These are phyloP conservation scores for Ophiosphaerella korrae DNA, from an alignment of 2,329 filamentous ascomycete genomes.

Conservation along the genomic window DNA sequence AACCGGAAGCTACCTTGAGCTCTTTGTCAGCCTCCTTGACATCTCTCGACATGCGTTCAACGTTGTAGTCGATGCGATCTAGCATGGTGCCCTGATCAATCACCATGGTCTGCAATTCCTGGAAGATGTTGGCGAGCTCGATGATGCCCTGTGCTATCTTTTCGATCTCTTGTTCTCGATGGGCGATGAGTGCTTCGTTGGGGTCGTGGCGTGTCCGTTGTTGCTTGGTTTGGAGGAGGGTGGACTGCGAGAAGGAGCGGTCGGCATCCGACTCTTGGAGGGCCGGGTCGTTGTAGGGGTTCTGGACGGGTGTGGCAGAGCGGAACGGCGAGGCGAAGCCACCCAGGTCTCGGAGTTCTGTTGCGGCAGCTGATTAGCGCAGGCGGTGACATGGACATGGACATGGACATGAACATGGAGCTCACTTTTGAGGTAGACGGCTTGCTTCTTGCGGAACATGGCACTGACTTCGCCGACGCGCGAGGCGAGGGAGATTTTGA, in stretches of 20 bases:
- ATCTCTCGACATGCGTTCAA: constrained; percentile 91
- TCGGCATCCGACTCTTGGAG: constrained; percentile 89
- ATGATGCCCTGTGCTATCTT: constrained; percentile 99
- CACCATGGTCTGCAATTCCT: constrained; percentile 91
- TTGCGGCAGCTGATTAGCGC: not conserved
- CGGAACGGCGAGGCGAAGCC: constrained; percentile 57
- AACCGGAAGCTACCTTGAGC: constrained; percentile 82
- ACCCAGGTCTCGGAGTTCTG: constrained; percentile 53
- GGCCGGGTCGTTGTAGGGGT: constrained; percentile 81
- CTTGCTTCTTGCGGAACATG: constrained; percentile 94
- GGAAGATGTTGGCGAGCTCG: constrained; percentile 93
- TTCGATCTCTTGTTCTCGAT: constrained; percentile 95
- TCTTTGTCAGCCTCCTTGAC: constrained; percentile 94
- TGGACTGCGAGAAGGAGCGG: constrained; percentile 86
- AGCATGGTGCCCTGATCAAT: constrained; percentile 60
- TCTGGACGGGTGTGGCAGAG: constrained; percentile 53
- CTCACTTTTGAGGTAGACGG: constrained; percentile 90
- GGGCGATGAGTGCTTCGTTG: constrained; percentile 78
- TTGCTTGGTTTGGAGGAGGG: constrained; percentile 78
- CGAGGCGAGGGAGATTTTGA: constrained; percentile 87
- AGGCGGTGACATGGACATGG: not conserved
- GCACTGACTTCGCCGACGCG: constrained; percentile 92
- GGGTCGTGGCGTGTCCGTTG: constrained; percentile 66
- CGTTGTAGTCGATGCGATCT: constrained; percentile 75
- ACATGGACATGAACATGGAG: not conserved